Evolutionary conservation across 1,284 basidiomycete genomes (phyloP), one percentile per base, ranked within the genome.

Genomic region (Austroboletus novae-zelandiae): DNA sequence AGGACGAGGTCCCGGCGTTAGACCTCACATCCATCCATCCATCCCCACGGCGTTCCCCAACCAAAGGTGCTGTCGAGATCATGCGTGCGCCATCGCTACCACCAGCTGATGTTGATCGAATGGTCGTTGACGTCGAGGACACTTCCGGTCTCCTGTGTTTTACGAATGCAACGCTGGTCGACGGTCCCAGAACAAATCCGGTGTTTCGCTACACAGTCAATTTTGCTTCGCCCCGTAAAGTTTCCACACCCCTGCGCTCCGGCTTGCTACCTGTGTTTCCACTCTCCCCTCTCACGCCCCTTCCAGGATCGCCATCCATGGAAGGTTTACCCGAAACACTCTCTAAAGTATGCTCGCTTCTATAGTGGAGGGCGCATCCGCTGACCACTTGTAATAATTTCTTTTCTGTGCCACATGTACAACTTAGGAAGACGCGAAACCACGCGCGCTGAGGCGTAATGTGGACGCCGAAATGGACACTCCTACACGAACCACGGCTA

Each of bases 251-350:
- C 27, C 17, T 27, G 10, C 47, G 47, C 14, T 35, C 51, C 1
- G 20, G 30, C 23, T 27, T 42, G 17, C 43, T 44, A 40, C 10
- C 36, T 1, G 18, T 40, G 4, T 51, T 51, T 0, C 65, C 68
- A 18, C 58, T 65, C 40, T 72, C 69, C 3, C 71, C 70, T 30
- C 68, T 70, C 9, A 68, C 69, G n/a, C 69, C 70, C 29, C 58
- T 71, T 11, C 57, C 66, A 9, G 35, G 55, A 20, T 61, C 62
- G 37, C 65, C 66, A 3, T 51, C 31, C 13, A 18, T 32, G 7
- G 51, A 45, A 39, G 11, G 15, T 39, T 43, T 47, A 5, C 54
- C 53, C 20, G 45, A 30, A 18, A 52, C 52, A 43, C 51, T 44
- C n/a, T n/a, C 47, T 11, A 55, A 56, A 20, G 62, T 66, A 54